Conservation (phyloP, 2,329 filamentous ascomycete species). For the Cladosporium colombiae region DNA sequence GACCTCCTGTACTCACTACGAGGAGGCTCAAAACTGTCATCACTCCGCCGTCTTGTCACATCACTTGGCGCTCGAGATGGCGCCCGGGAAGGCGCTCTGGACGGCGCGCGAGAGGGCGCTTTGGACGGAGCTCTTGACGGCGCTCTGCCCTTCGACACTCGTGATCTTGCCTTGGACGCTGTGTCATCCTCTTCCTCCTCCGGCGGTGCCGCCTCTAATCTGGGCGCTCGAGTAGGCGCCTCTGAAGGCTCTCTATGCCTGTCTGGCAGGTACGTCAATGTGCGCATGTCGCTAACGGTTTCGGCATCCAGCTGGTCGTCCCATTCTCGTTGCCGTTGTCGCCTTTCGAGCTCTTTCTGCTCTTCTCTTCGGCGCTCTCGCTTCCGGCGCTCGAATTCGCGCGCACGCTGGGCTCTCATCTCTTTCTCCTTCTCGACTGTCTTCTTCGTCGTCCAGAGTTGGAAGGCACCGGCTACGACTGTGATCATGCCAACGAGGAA, state of each 20-base stretch:
- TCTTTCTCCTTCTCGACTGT: constrained; percentile 21
- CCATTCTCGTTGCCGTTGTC: constrained; percentile 12
- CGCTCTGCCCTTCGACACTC: constrained; percentile 9
- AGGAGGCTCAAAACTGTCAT: constrained; percentile 12
- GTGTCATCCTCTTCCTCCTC: constrained; percentile 9
- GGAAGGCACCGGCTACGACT: constrained; percentile 21
- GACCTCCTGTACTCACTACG: constrained; percentile 8
- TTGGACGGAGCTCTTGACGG: constrained; percentile 11
- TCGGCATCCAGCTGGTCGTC: constrained; percentile 14
- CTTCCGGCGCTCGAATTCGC: constrained; percentile 21
- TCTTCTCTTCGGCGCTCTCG: constrained; percentile 21
- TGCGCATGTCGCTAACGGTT: constrained; percentile 19
- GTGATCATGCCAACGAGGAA: constrained; percentile 22
- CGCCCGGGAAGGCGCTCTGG: background rate
- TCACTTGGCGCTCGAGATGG: constrained; percentile 11
- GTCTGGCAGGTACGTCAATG: constrained; percentile 17
- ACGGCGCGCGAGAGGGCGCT: constrained; percentile 4
- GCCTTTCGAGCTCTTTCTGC: constrained; percentile 15
- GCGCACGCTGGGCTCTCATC: constrained; percentile 10
- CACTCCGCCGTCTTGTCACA: constrained; percentile 3
- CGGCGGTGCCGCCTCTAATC: constrained; percentile 3
- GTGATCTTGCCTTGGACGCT: constrained; percentile 10
- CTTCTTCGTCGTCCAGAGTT: constrained; percentile 22
- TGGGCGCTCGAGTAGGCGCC: constrained; percentile 12
- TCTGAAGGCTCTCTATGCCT: constrained; percentile 18